phyloP scores from a whole-genome alignment of 495 filamentous ascomycete species.

The Penicillium psychrofluorescens region DNA sequence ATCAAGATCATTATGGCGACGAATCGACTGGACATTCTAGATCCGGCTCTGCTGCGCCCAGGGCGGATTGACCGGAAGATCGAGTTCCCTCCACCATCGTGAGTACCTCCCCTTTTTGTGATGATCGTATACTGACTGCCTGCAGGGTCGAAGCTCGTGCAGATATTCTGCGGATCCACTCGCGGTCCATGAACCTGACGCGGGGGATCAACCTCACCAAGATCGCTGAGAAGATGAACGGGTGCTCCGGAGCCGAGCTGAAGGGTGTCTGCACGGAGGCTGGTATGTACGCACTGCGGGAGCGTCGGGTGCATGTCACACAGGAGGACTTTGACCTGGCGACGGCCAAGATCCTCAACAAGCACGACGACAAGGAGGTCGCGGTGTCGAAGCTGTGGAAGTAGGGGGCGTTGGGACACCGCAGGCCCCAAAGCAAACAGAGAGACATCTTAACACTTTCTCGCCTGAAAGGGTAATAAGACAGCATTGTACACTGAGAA shows the following conservation, averaged over 20 bases:
- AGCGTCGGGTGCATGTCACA: constrained; percentile 93
- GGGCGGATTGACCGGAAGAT: constrained; percentile 99
- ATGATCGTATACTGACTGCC: constrained; percentile 4
- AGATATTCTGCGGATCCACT: constrained; percentile 96
- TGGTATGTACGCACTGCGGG: constrained; percentile 94
- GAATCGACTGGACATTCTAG: constrained; percentile 93
- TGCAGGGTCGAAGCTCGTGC: constrained; percentile 81
- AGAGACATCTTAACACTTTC: too few species aligned
- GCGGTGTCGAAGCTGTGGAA: constrained; percentile 89
- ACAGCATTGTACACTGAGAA: constrained; percentile 12
- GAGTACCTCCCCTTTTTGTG: constrained; percentile 15
- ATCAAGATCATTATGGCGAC: constrained; percentile 99
- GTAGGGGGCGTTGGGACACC: constrained; percentile 44
- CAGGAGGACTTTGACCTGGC: constrained; percentile 99
- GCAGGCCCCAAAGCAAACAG: too few species aligned
- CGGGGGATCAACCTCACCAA: constrained; percentile 96
- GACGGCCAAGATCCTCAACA: constrained; percentile 98
- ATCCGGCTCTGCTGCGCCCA: constrained; percentile 87
- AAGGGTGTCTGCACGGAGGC: constrained; percentile 97
- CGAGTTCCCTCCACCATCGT: constrained; percentile 94
- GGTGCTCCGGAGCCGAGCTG: constrained; percentile 92
- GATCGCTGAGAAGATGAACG: constrained; percentile 99
- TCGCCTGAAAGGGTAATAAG: background rate
- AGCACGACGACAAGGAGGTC: constrained; percentile 98
- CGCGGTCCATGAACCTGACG: constrained; percentile 95